A percentile compares a stretch with the other conserved stretches of the same genome.
Evolutionary conservation across 2,329 filamentous ascomycete genomes (phyloP).

Genomic region (Bipolaris cookei): DNA sequence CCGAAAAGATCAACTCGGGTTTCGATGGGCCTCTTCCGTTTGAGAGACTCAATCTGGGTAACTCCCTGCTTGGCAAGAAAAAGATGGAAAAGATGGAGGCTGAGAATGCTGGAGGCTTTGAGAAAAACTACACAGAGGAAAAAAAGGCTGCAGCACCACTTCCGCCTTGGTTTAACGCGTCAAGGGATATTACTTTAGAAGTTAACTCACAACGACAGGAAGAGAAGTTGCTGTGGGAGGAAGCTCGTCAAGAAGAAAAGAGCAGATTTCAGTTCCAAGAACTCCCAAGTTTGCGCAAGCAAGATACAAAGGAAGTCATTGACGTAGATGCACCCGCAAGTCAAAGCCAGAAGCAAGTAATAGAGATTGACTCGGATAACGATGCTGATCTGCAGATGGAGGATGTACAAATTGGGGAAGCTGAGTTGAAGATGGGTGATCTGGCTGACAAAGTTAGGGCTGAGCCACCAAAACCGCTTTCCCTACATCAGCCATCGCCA

Average conservation of each 20-base stretch:
- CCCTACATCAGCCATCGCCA: constrained; percentile 26
- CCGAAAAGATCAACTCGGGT: constrained; percentile 59
- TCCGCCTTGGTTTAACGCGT: constrained; percentile 75
- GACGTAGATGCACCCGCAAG: constrained; percentile 54
- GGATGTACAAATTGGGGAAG: constrained; percentile 40
- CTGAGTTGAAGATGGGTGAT: constrained; percentile 50
- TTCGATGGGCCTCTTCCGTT: constrained; percentile 89
- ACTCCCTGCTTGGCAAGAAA: constrained; percentile 61
- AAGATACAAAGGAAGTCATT: constrained; percentile 58
- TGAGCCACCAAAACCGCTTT: constrained; percentile 48
- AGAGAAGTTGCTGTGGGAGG: constrained; percentile 59
- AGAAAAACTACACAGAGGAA: constrained; percentile 54
- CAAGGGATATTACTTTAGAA: constrained; percentile 60
- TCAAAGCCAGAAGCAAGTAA: constrained; percentile 57
- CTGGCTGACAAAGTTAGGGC: constrained; percentile 53
- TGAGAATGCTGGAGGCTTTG: constrained; percentile 69
- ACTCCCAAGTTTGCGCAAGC: constrained; percentile 62
- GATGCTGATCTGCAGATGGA: constrained; percentile 52
- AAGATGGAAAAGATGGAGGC: constrained; percentile 61
- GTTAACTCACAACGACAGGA: constrained; percentile 58
- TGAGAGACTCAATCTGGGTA: constrained; percentile 76
- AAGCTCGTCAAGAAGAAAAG: constrained; percentile 61
- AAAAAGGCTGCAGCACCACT: constrained; percentile 63
- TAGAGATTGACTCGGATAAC: constrained; percentile 69
- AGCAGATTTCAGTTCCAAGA: constrained; percentile 70